phyloP scores from a whole-genome alignment of 192 early-diverging fungal species.

The Podochytrium sp. region DNA sequence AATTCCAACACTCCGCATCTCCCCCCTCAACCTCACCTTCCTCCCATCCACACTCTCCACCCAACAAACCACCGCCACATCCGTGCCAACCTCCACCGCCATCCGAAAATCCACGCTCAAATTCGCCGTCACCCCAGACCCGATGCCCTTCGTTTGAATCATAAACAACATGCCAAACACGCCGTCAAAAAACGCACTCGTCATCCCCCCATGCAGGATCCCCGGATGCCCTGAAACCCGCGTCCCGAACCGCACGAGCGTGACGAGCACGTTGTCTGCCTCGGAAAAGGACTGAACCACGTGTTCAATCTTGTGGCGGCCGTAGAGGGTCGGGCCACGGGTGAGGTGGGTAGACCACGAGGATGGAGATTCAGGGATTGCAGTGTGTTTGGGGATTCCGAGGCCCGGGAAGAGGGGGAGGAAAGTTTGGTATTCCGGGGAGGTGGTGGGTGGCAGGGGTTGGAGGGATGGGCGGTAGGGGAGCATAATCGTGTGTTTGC shows the following conservation, averaged over 20 bases:
- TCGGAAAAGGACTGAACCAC: neutral
- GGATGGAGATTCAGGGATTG: neutral
- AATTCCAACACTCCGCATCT: neutral
- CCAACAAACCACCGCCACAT: slow-evolving; percentile 16
- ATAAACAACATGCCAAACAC: slow-evolving; percentile 27
- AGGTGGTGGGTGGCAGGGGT: too few species aligned
- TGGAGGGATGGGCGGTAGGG: too few species aligned
- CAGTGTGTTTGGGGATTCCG: neutral
- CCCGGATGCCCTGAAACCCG: slow-evolving; percentile 19
- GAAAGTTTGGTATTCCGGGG: too few species aligned
- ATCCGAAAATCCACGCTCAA: slow-evolving; percentile 28
- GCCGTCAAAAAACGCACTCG: slow-evolving; percentile 30
- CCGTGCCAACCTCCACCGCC: neutral
- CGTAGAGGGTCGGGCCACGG: slow-evolving; percentile 23
- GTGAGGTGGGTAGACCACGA: neutral
- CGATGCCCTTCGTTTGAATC: neutral
- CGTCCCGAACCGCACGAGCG: slow-evolving; percentile 12
- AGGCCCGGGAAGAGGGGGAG: too few species aligned
- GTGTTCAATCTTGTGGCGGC: slow-evolving; percentile 17
- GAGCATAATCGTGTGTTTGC: too few species aligned
- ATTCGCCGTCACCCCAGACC: slow-evolving; percentile 30
- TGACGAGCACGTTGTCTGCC: slow-evolving; percentile 18
- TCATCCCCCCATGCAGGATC: slow-evolving; percentile 29
- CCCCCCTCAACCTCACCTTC: slow-evolving; percentile 26
- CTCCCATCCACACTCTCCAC: slow-evolving; percentile 22